These are phyloP conservation scores for Aureobasidium subglaciale DNA, from an alignment of 2,329 filamentous ascomycete genomes.

Conservation along the genomic window DNA sequence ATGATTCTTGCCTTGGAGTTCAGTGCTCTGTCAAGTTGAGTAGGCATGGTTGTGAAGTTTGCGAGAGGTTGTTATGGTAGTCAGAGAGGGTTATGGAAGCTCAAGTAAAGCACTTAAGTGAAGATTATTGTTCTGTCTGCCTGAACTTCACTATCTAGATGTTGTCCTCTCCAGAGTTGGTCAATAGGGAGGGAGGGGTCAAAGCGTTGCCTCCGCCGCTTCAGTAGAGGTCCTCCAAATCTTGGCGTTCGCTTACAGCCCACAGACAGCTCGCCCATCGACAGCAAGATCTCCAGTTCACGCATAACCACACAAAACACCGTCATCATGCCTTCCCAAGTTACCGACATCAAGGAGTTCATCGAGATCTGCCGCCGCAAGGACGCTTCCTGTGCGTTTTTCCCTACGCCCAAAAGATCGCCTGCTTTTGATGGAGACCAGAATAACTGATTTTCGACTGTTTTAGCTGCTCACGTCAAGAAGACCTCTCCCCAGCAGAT, in stretches of 20 bases:
- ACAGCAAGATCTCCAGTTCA: background rate
- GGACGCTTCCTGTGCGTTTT: conserved; percentile 92
- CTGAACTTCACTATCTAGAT: background rate
- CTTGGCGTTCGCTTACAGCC: conserved; percentile 11
- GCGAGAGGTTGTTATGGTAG: background rate
- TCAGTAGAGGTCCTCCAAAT: background rate
- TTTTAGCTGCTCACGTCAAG: conserved; percentile 54
- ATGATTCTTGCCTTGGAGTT: conserved; percentile 34
- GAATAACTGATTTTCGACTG: background rate
- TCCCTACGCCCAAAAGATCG: conserved; percentile 14
- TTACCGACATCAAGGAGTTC: conserved; percentile 99
- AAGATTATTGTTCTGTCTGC: background rate
- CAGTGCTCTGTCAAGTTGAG: conserved; percentile 42
- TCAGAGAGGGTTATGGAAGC: background rate
- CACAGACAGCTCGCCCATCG: background rate
- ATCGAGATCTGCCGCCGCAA: conserved; percentile 99
- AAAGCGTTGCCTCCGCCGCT: background rate
- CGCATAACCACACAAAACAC: conserved; percentile 2
- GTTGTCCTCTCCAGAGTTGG: background rate
- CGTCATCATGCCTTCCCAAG: conserved; percentile 94
- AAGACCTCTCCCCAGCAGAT: conserved; percentile 87
- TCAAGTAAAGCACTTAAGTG: background rate
- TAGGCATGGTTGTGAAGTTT: conserved; percentile 34
- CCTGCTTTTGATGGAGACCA: background rate
- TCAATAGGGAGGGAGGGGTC: background rate